A percentile compares a stretch with the other conserved stretches of the same genome.
phyloP scores from a whole-genome alignment of 177 flowering plant species.

The Tripterygium wilfordii region DNA sequence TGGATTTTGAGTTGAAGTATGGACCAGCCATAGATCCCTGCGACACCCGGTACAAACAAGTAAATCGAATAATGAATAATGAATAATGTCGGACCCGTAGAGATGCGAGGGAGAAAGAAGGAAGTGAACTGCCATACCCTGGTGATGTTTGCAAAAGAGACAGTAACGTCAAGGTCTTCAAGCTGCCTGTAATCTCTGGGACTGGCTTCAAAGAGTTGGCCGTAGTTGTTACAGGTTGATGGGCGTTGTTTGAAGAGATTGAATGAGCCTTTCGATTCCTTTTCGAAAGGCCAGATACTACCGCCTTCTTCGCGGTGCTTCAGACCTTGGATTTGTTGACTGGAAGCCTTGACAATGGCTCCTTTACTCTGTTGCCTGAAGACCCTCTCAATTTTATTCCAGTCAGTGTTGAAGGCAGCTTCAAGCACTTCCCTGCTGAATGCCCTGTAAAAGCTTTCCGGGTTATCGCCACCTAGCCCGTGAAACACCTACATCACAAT shows the following conservation, averaged over 20 bases:
- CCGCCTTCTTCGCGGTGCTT: conserved; percentile 25
- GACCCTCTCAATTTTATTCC: conserved; percentile 26
- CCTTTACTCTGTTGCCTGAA: conserved; percentile 36
- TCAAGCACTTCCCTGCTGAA: conserved; percentile 48
- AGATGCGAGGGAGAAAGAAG: no score
- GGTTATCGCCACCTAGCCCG: conserved; percentile 33
- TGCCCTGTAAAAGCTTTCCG: conserved; percentile 33
- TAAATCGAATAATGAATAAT: no score
- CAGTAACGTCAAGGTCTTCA: conserved; percentile 19
- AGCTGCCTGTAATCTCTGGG: conserved; percentile 21
- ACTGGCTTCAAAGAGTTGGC: conserved; percentile 25
- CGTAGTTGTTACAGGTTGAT: conserved; percentile 26
- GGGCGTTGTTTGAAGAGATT: conserved; percentile 30
- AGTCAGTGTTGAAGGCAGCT: conserved; percentile 33
- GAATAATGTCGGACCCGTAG: no score
- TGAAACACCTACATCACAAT: conserved; percentile 23
- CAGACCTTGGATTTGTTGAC: conserved; percentile 39
- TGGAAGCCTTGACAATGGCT: conserved; percentile 27
- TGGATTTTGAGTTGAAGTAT: conserved; percentile 38
- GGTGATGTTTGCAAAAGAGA: conserved; percentile 40
- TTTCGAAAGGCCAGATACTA: conserved; percentile 34
- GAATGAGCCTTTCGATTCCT: conserved; percentile 17
- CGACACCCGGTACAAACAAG: no score
- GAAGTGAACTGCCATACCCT: no score
- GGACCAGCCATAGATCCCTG: conserved; percentile 50